Base-by-base conservation (phyloP, 352 stramenopile species). In the Plasmopara viticola region DNA sequence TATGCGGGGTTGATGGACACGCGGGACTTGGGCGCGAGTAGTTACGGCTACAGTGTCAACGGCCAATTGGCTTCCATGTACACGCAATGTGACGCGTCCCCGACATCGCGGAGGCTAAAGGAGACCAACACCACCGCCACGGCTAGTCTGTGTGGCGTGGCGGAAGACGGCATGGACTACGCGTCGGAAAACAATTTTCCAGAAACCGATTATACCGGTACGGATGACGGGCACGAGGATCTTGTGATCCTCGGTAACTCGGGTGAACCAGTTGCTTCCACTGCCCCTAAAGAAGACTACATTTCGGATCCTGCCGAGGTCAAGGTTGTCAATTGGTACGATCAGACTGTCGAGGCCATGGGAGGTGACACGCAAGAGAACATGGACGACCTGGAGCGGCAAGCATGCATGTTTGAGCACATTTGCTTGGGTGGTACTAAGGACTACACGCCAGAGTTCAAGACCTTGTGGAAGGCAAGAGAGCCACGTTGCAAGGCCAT, bases 1-100 rank as follows among this genome's bases (percentile, higher is more conserved):
- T 81, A 69, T 40, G 72, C 64, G 0, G 74, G 64, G 29, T 51
- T 83, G 14, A 78, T 83, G 56, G 74, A 84, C 34, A 30, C 68
- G 0, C 66, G 67, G 0, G 68, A 79, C 44, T 49, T 86, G 15
- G 75, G 75, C 12, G 14, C 53, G 1, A 69, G 51, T 39, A 84
- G 72, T 59, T 86, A 86, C 66, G 63, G 64, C 53, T 86, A 81
- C 57, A 60, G 70, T 13, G 33, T 86, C 51, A 74, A 52, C 17
- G 64, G 67, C 3, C 66, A 73, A 29, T 41, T 84, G 8, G 68
- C 67, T 1, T 56, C 58, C 2, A 67, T 80, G 64, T 83, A 72
- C 49, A 64, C 37, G 6, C 46, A 71, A 13, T 83, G 72, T 25
- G 60, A 79, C 41, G 58, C 49, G 0, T 62, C 58, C 9, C 51